Percentiles rank a stretch among this genome's conserved stretches.
Evolutionary conservation across 257 asterid species (phyloP).

Genomic region (Voacanga thouarsii): DNA sequence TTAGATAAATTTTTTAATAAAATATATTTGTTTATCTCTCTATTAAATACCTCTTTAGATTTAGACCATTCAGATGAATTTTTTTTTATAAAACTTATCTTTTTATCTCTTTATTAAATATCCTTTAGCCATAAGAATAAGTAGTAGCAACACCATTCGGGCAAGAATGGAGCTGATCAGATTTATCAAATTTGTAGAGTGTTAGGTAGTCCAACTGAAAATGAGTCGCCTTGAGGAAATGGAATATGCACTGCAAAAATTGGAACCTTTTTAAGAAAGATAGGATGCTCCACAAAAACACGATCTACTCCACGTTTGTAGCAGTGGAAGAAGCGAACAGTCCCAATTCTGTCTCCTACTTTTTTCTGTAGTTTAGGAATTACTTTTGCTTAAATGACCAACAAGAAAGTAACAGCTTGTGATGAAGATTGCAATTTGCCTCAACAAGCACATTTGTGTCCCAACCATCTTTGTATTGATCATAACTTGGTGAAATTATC

Average conservation of each 20-base stretch:
- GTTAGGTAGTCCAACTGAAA: slow-evolving; percentile 51
- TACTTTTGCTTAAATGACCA: slow-evolving; percentile 5
- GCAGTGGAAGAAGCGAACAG: slow-evolving; percentile 81
- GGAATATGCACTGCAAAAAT: not conserved
- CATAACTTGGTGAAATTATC: slow-evolving; percentile 89
- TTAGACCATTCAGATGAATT: too few species aligned
- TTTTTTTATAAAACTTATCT: too few species aligned
- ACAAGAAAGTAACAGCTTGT: not conserved
- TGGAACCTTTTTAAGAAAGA: slow-evolving; percentile 82
- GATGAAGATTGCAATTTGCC: slow-evolving; percentile 37
- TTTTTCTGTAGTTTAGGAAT: slow-evolving; percentile 39
- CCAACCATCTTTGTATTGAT: slow-evolving; percentile 96
- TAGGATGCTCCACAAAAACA: slow-evolving; percentile 86
- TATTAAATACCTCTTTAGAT: too few species aligned
- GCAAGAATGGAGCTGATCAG: slow-evolving; percentile 53
- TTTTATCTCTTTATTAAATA: too few species aligned
- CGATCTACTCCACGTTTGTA: slow-evolving; percentile 97
- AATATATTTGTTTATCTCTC: too few species aligned
- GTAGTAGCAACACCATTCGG: too few species aligned
- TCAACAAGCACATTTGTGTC: slow-evolving; percentile 67
- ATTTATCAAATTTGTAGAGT: too few species aligned
- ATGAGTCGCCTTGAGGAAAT: slow-evolving; percentile 52
- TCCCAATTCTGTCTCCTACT: slow-evolving; percentile 65
- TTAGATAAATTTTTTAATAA: too few species aligned
- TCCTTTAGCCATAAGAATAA: too few species aligned